Percentiles rank a stretch among this genome's conserved stretches.
phyloP scores from a whole-genome alignment of 768 basidiomycete genomes.

The Porphyrellus cyaneotinctus region DNA sequence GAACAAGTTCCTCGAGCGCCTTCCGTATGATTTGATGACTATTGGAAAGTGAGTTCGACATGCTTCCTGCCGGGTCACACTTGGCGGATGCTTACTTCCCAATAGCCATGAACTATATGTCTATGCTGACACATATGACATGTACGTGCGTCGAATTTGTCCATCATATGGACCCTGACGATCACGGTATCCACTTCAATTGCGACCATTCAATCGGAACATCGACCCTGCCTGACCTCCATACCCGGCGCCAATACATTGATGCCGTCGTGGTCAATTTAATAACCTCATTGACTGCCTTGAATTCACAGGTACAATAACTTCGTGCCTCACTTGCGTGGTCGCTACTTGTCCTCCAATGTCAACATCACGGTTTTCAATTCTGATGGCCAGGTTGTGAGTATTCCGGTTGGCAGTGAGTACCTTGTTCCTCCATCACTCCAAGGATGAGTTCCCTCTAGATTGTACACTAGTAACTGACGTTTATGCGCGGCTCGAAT shows the following conservation, averaged over 20 bases:
- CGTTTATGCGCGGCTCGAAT: constrained; percentile 27
- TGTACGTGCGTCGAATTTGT: constrained; percentile 36
- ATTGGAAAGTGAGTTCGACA: constrained; percentile 71
- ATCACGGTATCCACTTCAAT: constrained; percentile 3
- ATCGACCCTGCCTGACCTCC: not conserved
- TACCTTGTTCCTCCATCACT: too few species aligned
- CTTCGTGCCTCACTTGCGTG: constrained; percentile 62
- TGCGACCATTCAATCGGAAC: not conserved
- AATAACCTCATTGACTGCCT: not conserved
- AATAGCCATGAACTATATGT: constrained; percentile 78
- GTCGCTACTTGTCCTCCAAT: constrained; percentile 79
- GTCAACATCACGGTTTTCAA: constrained; percentile 74
- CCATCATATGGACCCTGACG: constrained; percentile 3
- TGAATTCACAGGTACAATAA: constrained; percentile 47
- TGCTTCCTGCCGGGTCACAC: not conserved
- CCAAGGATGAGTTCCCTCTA: too few species aligned
- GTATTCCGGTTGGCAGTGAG: constrained; percentile 39
- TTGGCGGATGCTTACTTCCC: not conserved
- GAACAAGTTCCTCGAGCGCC: constrained; percentile 66
- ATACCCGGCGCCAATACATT: not conserved
- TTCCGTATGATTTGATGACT: constrained; percentile 79
- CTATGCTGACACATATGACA: constrained; percentile 62
- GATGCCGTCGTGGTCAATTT: not conserved
- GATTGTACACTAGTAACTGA: constrained; percentile 34
- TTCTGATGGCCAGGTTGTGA: constrained; percentile 32